phyloP scores from a whole-genome alignment of 257 asterid species.

The Linaria vulgaris region DNA sequence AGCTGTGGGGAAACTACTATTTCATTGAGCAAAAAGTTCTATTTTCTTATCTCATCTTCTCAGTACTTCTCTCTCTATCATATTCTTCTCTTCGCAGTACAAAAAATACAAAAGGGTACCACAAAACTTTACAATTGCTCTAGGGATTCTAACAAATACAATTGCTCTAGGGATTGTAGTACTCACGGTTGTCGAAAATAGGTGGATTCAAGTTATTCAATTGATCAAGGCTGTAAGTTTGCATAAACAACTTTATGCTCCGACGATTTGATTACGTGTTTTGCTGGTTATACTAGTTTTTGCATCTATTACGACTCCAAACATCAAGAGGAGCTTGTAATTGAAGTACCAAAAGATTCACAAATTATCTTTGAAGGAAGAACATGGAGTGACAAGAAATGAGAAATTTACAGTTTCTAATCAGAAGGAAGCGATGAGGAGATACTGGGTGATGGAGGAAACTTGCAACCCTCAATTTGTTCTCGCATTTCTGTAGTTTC shows the following conservation, averaged over 20 bases:
- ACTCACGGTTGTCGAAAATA: conserved; percentile 28
- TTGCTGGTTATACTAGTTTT: conserved; percentile 28
- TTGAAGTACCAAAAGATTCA: conserved; percentile 34
- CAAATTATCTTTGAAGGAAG: conserved; percentile 29
- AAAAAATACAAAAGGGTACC: no score
- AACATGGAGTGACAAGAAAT: conserved; percentile 26
- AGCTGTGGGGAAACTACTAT: no score
- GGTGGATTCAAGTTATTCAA: conserved; percentile 35
- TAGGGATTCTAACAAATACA: conserved; percentile 31
- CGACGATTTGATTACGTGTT: conserved; percentile 3
- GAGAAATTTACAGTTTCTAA: conserved; percentile 21
- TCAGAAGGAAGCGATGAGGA: conserved; percentile 30
- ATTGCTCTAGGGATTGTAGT: conserved; percentile 37
- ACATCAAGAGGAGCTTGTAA: conserved; percentile 32
- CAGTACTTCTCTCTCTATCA: no score
- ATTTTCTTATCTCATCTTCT: no score
- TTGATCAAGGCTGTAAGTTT: neutral
- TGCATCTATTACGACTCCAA: conserved; percentile 32
- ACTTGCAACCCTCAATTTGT: conserved; percentile 49
- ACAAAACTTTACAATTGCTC: no score
- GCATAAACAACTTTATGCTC: no score
- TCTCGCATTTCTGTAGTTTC: conserved; percentile 42
- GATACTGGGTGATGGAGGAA: conserved; percentile 47
- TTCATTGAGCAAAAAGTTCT: no score
- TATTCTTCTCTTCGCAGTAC: no score